Evolutionary conservation across 352 stramenopile genomes (phyloP).

Genomic region (Aphanomyces astaci): DNA sequence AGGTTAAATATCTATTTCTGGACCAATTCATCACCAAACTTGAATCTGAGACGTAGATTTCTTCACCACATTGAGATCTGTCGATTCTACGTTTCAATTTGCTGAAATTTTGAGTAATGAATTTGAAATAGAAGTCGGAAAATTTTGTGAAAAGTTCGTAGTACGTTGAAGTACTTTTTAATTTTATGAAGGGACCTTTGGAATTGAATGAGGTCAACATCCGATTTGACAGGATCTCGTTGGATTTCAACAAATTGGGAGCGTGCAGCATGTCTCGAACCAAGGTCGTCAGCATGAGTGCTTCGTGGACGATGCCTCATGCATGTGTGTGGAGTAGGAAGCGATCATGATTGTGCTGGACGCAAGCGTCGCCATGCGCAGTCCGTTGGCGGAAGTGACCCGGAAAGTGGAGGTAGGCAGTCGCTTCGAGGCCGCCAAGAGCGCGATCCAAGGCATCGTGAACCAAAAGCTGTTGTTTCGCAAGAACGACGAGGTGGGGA

Average conservation of each 20-base stretch:
- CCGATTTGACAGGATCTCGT: not conserved
- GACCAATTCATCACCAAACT: too few species aligned
- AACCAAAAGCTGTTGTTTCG: constrained; percentile 82
- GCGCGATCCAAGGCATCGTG: constrained; percentile 48
- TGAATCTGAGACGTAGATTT: too few species aligned
- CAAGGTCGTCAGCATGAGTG: not conserved
- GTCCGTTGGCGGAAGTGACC: constrained; percentile 39
- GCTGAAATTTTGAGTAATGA: too few species aligned
- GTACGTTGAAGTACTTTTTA: too few species aligned
- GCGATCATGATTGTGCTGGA: constrained; percentile 60
- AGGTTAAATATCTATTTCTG: too few species aligned
- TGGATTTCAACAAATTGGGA: not conserved
- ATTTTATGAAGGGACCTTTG: too few species aligned
- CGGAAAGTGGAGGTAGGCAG: constrained; percentile 26
- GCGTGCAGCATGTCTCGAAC: not conserved
- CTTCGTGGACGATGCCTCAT: not conserved
- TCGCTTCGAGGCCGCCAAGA: constrained; percentile 51
- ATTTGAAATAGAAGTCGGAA: too few species aligned
- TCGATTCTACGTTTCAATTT: too few species aligned
- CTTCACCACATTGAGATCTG: too few species aligned
- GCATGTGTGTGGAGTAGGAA: constrained; percentile 33
- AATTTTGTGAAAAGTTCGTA: too few species aligned
- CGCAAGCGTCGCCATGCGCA: constrained; percentile 52
- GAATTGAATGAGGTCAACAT: not conserved
- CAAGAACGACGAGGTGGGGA: constrained; percentile 67